Percentiles rank a stretch among this genome's conserved stretches.
phyloP scores from a whole-genome alignment of 2,329 filamentous ascomycete species.

The Cytospora leucostoma region DNA sequence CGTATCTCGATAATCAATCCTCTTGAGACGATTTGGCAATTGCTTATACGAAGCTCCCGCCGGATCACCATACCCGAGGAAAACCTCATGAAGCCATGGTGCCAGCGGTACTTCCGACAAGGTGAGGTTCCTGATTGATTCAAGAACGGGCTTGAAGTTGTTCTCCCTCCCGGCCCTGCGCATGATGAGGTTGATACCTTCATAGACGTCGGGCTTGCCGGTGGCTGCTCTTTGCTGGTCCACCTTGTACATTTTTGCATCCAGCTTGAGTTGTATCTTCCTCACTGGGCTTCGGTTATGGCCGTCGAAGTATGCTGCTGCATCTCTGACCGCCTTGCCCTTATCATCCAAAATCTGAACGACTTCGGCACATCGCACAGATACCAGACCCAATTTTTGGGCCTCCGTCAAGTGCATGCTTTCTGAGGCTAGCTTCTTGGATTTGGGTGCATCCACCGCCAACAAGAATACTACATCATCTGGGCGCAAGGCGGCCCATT shows the following conservation, averaged over 20 bases:
- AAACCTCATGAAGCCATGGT: slow-evolving; percentile 93
- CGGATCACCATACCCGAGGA: slow-evolving; percentile 95
- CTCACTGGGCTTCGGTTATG: slow-evolving; percentile 62
- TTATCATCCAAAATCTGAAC: slow-evolving; percentile 85
- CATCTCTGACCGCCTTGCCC: slow-evolving; percentile 70
- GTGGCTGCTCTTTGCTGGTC: slow-evolving; percentile 68
- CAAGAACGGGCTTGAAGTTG: slow-evolving; percentile 92
- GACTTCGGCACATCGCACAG: slow-evolving; percentile 81
- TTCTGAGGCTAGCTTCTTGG: slow-evolving; percentile 56
- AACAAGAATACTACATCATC: slow-evolving; percentile 91
- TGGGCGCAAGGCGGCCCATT: slow-evolving; percentile 86
- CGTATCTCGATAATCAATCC: slow-evolving; percentile 88
- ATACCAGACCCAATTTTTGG: slow-evolving; percentile 66
- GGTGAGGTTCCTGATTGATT: slow-evolving; percentile 85
- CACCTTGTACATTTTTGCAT: slow-evolving; percentile 73
- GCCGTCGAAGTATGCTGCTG: slow-evolving; percentile 62
- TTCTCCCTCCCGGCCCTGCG: slow-evolving; percentile 86
- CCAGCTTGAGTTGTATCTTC: slow-evolving; percentile 78
- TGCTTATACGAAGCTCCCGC: slow-evolving; percentile 84
- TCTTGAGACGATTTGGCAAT: slow-evolving; percentile 73
- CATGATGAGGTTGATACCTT: slow-evolving; percentile 80
- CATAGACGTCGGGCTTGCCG: slow-evolving; percentile 79
- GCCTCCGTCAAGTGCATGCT: slow-evolving; percentile 43
- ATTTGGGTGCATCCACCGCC: slow-evolving; percentile 65
- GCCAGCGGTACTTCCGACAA: slow-evolving; percentile 84